Conservation (phyloP, 352 stramenopile genomes). For the Phytophthora cryptogea region DNA sequence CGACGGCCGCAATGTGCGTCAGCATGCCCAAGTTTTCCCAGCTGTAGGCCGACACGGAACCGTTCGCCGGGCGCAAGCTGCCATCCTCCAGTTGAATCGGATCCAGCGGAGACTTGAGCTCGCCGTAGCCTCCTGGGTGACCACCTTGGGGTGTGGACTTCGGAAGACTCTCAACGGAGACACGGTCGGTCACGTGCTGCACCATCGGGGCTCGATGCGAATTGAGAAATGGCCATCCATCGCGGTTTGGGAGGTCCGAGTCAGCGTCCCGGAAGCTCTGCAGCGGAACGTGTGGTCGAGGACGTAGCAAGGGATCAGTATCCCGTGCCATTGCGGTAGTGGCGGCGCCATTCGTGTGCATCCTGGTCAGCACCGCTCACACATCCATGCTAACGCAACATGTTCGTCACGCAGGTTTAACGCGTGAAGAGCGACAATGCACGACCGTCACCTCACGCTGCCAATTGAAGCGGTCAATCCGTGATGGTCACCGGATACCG, state of each 20-base stretch:
- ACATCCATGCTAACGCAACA: not conserved
- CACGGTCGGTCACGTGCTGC: constrained; percentile 15
- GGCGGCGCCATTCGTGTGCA: not conserved
- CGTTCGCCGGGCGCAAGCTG: constrained; percentile 7
- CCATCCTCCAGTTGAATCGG: constrained; percentile 7
- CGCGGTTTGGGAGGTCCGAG: not conserved
- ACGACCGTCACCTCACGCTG: constrained; percentile 1
- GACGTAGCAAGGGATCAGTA: not conserved
- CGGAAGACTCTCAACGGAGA: constrained; percentile 12
- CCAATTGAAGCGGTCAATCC: constrained; percentile 4
- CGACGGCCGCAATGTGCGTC: constrained; percentile 36
- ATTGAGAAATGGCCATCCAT: constrained; percentile 11
- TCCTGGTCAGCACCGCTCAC: constrained; percentile 1
- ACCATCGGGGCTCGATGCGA: constrained; percentile 6
- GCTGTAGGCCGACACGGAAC: constrained; percentile 16
- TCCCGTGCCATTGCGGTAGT: constrained; percentile 1
- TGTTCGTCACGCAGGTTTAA: not conserved
- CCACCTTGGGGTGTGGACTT: constrained; percentile 1
- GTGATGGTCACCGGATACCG: not conserved
- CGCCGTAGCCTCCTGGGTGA: constrained; percentile 1
- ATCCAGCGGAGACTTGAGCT: constrained; percentile 11
- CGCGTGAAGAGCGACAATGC: not conserved
- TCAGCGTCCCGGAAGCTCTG: not conserved
- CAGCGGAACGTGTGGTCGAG: not conserved
- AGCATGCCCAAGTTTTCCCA: constrained; percentile 41